These are phyloP conservation scores for Chenopodium album DNA, from an alignment of 148 eudicot genomes.

Conservation along the genomic window DNA sequence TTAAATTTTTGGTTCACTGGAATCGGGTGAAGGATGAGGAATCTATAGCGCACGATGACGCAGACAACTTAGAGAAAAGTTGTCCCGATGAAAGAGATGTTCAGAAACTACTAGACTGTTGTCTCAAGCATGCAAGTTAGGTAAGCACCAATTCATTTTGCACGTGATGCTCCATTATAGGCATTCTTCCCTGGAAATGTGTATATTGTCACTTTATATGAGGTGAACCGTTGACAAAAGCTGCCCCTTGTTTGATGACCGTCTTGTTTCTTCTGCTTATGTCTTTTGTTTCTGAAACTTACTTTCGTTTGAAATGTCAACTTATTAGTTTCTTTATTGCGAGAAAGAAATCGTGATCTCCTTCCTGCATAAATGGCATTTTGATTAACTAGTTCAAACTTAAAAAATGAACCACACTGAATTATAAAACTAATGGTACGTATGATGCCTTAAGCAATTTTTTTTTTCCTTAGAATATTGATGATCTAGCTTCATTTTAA, in stretches of 20 bases:
- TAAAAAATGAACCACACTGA: neutral
- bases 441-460: neutral
- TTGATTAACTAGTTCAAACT: neutral
- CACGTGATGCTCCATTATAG: neutral
- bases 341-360: neutral
- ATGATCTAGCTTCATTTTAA: too few relatives aligned
- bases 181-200: neutral
- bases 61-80: slow-evolving; percentile 23
- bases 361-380: neutral
- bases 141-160: slow-evolving; percentile 20
- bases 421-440: neutral
- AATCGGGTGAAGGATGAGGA: slow-evolving; percentile 35
- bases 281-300: neutral
- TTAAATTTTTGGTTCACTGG: slow-evolving; percentile 58
- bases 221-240: neutral
- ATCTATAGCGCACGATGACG: slow-evolving; percentile 14
- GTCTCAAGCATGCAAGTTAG: slow-evolving; percentile 45
- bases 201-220: neutral
- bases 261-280: neutral
- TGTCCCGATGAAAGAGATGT: slow-evolving; percentile 45
- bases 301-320: neutral
- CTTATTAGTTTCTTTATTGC: neutral
- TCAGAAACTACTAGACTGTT: slow-evolving; percentile 54
- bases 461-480: neutral
- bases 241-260: neutral